Evolutionary conservation across 116 monocot genomes (phyloP), one percentile per base, ranked within the genome.

Genomic region (Posidonia oceanica): DNA sequence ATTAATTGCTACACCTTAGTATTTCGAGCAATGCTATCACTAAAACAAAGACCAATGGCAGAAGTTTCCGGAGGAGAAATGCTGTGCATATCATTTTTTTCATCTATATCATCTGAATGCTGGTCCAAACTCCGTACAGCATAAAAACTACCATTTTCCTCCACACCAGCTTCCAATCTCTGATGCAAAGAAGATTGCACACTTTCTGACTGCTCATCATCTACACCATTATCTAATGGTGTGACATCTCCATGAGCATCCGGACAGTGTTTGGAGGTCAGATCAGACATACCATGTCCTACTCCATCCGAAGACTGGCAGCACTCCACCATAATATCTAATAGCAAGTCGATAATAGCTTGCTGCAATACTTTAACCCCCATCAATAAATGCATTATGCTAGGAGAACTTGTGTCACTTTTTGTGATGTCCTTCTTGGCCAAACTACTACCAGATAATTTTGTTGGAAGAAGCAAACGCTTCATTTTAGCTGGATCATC

Each of bases 241-340:
- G 80, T 68, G 54, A 59, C 66, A 59, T 70, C 75, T 72, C 82
- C 86, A 80, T 81, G 71, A 66, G 60, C 75, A 64, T 68, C 75
- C 58, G 85, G 68, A 71, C 66, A 76, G 71, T 78, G 51, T 67
- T 85, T 87, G 17, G 74, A 78, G 39, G 67, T 81, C 41, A 80
- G 56, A 77, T 82, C 81, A 51, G 84, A 80, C 36, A 74, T 77
- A 60, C 75, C 82, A 75, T 68, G 66, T 37, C 54, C 41, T 37
- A 37, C 81, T 77, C 60, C 83, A 75, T 87, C 89, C 39, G 87
- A 87, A 61, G 95, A 77, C 68, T 93, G 87, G 78, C 98, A 98
- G 67, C 98, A 98, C 75, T 98, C 98, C 18, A 98, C 98, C 98
- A 98, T 90, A 76, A 91, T 93, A 89, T 98, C 93, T 61, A 98